Percentiles rank a stretch among this genome's conserved stretches.
Conservation (phyloP, 805 yeast genomes). For the Metschnikowia reukaufii region DNA sequence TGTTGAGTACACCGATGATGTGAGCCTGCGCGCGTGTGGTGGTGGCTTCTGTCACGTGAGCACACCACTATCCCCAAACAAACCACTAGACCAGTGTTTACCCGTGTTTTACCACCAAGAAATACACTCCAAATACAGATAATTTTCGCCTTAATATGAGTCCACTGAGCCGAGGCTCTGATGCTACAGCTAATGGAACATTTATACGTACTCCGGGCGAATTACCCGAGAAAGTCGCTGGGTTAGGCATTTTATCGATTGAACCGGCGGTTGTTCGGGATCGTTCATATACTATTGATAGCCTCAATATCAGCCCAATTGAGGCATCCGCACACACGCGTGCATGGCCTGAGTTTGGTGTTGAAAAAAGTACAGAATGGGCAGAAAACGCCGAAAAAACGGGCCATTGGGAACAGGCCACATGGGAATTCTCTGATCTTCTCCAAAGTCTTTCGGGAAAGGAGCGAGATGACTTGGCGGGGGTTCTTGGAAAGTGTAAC, state of each 20-base stretch:
- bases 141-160: not conserved
- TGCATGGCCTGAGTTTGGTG: not conserved
- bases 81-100: not conserved
- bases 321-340: slow-evolving; percentile 14
- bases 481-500: slow-evolving; percentile 60
- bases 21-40: too few relatives aligned
- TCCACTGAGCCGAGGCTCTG: not conserved
- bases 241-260: slow-evolving; percentile 12
- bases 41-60: too few relatives aligned
- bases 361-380: not conserved
- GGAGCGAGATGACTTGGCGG: slow-evolving; percentile 46
- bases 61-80: not conserved
- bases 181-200: not conserved
- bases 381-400: not conserved
- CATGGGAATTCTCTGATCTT: slow-evolving; percentile 66
- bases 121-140: not conserved
- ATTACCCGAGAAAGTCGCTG: slow-evolving; percentile 4
- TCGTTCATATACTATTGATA: slow-evolving; percentile 20
- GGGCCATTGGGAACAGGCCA: slow-evolving; percentile 24
- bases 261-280: slow-evolving; percentile 11
- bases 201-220: not conserved
- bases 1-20: too few relatives aligned
- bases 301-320: slow-evolving; percentile 21
- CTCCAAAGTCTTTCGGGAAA: slow-evolving; percentile 51
- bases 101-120: not conserved